These are phyloP conservation scores for Colletotrichum truncatum DNA, from an alignment of 2,329 filamentous ascomycete species.

Conservation along the genomic window DNA sequence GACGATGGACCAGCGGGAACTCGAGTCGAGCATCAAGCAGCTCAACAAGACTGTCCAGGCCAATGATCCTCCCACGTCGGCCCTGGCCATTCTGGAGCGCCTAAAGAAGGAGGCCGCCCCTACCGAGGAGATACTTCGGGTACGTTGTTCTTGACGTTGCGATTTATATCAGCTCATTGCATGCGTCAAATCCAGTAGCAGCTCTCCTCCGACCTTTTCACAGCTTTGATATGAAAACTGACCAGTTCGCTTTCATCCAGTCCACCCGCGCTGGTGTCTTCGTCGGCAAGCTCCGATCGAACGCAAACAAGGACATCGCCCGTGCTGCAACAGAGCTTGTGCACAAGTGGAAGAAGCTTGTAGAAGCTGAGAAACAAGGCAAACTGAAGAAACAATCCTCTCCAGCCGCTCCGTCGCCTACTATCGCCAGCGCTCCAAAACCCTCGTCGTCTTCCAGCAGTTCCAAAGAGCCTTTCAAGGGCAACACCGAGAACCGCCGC, in stretches of 20 bases:
- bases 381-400: slow-evolving; percentile 47
- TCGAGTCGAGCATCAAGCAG: slow-evolving; percentile 79
- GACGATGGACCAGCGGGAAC: slow-evolving; percentile 79
- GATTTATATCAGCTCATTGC: slow-evolving; percentile 1
- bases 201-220: background rate
- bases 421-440: slow-evolving; percentile 53
- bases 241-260: slow-evolving; percentile 45
- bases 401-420: slow-evolving; percentile 63
- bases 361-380: slow-evolving; percentile 70
- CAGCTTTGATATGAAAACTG: slow-evolving; percentile 9
- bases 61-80: slow-evolving; percentile 77
- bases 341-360: slow-evolving; percentile 84
- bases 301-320: slow-evolving; percentile 83
- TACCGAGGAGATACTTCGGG: slow-evolving; percentile 89
- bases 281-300: slow-evolving; percentile 82
- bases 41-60: slow-evolving; percentile 81
- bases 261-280: slow-evolving; percentile 90
- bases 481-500: slow-evolving; percentile 81
- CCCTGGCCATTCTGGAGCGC: slow-evolving; percentile 79
- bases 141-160: slow-evolving; percentile 48
- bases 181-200: background rate
- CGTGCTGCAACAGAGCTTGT: slow-evolving; percentile 84
- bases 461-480: slow-evolving; percentile 58
- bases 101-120: slow-evolving; percentile 84
- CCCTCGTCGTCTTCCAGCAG: slow-evolving; percentile 46